phyloP scores from a whole-genome alignment of 305 asterid species.

The Lippia alba region DNA sequence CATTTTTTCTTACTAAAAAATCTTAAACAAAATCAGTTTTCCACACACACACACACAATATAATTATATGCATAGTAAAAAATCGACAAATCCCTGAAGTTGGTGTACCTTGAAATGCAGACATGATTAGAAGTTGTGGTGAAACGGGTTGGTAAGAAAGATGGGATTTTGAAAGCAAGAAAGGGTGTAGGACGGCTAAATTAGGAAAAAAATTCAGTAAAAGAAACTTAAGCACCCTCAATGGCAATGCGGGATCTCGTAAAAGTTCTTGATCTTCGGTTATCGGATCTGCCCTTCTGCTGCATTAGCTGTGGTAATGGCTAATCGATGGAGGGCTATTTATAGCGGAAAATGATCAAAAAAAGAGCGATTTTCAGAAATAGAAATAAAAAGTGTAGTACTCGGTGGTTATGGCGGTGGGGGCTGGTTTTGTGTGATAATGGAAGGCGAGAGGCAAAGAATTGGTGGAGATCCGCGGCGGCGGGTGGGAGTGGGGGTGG shows the following conservation, averaged over 20 bases:
- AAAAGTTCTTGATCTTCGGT: slow-evolving; percentile 87
- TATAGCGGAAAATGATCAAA: slow-evolving; percentile 32
- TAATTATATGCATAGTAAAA: neutral
- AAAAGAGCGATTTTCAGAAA: slow-evolving; percentile 4
- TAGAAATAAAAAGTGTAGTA: neutral
- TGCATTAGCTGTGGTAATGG: slow-evolving; percentile 55
- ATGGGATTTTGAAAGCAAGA: slow-evolving; percentile 11
- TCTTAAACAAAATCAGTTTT: neutral
- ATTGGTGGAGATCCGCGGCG: neutral
- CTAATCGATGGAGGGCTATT: slow-evolving; percentile 27
- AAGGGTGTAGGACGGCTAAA: neutral
- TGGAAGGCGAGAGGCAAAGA: slow-evolving; percentile 7
- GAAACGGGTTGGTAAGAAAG: neutral
- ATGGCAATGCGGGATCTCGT: slow-evolving; percentile 93
- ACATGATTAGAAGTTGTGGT: slow-evolving; percentile 49
- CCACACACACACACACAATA: neutral
- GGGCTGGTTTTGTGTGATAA: slow-evolving; percentile 1
- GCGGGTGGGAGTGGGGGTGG: no score
- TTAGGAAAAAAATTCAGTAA: neutral
- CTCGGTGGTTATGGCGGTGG: neutral
- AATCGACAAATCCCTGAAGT: slow-evolving; percentile 6
- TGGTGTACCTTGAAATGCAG: slow-evolving; percentile 50
- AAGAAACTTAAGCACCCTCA: slow-evolving; percentile 60
- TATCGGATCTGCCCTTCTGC: slow-evolving; percentile 66
- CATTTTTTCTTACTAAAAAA: neutral